Conservation (phyloP, 129 eudicot species). For the Artemisia annua region DNA sequence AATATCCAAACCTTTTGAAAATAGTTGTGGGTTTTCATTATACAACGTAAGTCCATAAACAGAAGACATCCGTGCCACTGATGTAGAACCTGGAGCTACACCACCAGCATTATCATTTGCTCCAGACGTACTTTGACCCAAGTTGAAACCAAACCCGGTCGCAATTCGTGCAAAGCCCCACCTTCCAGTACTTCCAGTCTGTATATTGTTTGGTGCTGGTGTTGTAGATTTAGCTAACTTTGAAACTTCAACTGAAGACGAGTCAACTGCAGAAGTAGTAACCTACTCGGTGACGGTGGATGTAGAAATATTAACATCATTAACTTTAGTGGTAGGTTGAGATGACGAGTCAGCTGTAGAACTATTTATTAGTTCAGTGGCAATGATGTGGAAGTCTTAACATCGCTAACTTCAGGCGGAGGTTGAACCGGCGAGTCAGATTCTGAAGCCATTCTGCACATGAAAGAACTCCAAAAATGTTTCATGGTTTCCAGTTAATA, state of each 20-base stretch:
- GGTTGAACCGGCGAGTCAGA: no score
- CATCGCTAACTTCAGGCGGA: conserved; percentile 29
- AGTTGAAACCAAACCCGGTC: conserved; percentile 55
- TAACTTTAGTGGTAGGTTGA: conserved; percentile 33
- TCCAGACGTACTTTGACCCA: conserved; percentile 42
- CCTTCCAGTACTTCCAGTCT: conserved; percentile 44
- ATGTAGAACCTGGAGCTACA: conserved; percentile 40
- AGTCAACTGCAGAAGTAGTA: conserved; percentile 28
- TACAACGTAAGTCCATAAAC: conserved; percentile 63
- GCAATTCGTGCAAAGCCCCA: conserved; percentile 69
- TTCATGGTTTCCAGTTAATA: no score
- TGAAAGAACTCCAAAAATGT: no score
- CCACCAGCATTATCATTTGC: conserved; percentile 39
- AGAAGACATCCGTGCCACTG: conserved; percentile 90
- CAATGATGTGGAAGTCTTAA: conserved; percentile 28
- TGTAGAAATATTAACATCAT: conserved; percentile 37
- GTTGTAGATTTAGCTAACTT: conserved; percentile 40
- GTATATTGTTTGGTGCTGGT: conserved; percentile 38
- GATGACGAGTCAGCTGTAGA: conserved; percentile 41
- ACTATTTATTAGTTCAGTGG: conserved; percentile 29
- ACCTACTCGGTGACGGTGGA: conserved; percentile 31
- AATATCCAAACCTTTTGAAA: conserved; percentile 36
- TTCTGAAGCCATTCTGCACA: no score
- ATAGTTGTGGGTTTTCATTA: conserved; percentile 44
- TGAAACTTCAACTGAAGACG: conserved; percentile 49